Evolutionary conservation across 2,329 filamentous ascomycete species (phyloP), one percentile per base, ranked within the genome.

Genomic region (Coleophoma crateriformis): DNA sequence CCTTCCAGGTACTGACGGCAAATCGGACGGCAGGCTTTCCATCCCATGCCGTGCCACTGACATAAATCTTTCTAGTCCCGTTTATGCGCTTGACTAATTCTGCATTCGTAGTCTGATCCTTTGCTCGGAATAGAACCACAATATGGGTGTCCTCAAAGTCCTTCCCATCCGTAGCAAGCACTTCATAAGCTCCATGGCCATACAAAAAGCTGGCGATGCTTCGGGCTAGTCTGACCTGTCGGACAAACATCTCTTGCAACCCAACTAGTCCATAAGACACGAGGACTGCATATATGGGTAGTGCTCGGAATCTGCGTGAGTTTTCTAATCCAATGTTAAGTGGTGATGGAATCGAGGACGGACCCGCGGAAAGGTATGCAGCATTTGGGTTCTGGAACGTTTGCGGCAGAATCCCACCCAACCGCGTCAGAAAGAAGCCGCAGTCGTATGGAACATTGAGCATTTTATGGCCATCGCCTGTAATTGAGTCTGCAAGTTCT

Each of bases 381-480:
- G 92, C 91, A 64, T 91, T 91, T 33, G 88, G 82, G 67, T 96
- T 96, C 52, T 80, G 76, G 68, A 92, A 95, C 10, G 90, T 84
- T 4, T 77, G 68, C 32, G 75, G 72, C 1, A 85, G 77, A 12
- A 81, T 71, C 3, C 68, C 60, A 7, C 78, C 69, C 54, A 87
- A 79, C 15, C 82, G 81, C 46, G 84, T 89, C 59, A 95, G 80
- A 75, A 96, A 95, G 68, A 96, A 86, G 40, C 91, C 92, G 60
- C 86, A 91, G 67, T 96, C 92, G 61, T 96, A 96, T 0, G 92
- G 91, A 42, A 96, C 90, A 58, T 96, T 96, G 53, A 97, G 77
- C n/a, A 96, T 71, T 64, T 96, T 96, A 67, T 97, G 92, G 0
- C 80, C 87, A 61, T 96, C 91, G 2, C 87, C 84, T 0, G 89